Base-by-base conservation (phyloP, 2,329 filamentous ascomycete species). In the Cladobotryum protrusum region DNA sequence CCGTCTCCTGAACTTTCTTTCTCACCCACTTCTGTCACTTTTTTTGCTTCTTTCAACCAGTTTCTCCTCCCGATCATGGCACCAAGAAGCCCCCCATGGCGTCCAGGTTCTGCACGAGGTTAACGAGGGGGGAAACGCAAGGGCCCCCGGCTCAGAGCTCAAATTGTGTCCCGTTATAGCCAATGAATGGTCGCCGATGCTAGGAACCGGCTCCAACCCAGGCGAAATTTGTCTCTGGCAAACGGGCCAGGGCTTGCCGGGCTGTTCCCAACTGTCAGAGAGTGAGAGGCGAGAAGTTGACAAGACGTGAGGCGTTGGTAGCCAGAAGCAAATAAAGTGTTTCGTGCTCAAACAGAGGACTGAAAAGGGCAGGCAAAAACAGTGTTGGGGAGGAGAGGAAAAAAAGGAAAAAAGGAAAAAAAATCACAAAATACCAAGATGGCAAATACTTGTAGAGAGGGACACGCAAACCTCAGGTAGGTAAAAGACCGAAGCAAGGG, bases 41-140 rank as follows among this genome's bases (percentile, higher is more conserved):
- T 19, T 42, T 15, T 20, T 19, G 35, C 35, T 29, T 32, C n/a
- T 39, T 44, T 36, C 45, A 29, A 33, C 40, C 41, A 29, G 24
- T 8, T 29, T 29, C 24, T 29, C 6, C 6, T 29, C 24, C 24
- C 24, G 24, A 29, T 29, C 6, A 29, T 29, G 24, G 24, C 24
- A 29, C 24, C 24, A 29, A 29, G 24, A 29, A 29, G 24, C 6
- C 24, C 33, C n/a, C 29, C 34, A 47, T 29, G 24, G 42, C 34
- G 43, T 33, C 49, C 44, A 51, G 34, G 44, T 48, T 51, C 45
- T 44, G 49, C 49, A 51, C 49, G 49, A 51, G 49, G 40, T 15
- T 18, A 43, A 44, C 49, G 36, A 18, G 45, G 45, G 17, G n/a
- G 3, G 5, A 3, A 15, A 29, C 24, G 24, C 37, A 36, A 47